Conservation (phyloP, 2,329 filamentous ascomycete species). For the Penicillium sp. region DNA sequence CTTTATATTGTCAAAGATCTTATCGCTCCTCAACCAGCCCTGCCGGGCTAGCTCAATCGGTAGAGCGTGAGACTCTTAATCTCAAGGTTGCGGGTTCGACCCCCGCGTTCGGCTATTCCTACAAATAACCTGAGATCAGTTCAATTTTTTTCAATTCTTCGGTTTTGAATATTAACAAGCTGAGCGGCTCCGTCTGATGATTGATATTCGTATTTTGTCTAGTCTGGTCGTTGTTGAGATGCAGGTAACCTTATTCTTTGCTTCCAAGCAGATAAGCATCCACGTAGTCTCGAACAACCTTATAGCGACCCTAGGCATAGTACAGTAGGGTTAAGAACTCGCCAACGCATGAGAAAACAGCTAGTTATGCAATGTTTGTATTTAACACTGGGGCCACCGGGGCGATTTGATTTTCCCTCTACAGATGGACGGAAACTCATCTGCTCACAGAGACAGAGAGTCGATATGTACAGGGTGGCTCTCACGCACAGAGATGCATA, state of each 20-base stretch:
- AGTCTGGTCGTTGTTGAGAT: neutral
- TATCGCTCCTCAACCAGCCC: slow-evolving; percentile 10
- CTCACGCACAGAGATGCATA: neutral
- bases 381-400: neutral
- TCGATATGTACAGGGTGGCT: slow-evolving; percentile 26
- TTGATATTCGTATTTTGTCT: neutral
- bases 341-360: neutral
- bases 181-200: too few species aligned
- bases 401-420: neutral
- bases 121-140: slow-evolving; percentile 7
- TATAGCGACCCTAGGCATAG: too few species aligned
- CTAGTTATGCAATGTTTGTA: neutral
- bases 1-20: neutral
- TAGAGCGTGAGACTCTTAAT: slow-evolving; percentile 55
- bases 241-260: neutral
- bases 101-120: slow-evolving; percentile 43
- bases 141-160: too few species aligned
- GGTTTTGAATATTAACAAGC: too few species aligned
- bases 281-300: neutral
- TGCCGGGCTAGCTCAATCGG: slow-evolving; percentile 55
- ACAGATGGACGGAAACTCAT: slow-evolving; percentile 6
- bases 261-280: neutral
- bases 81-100: slow-evolving; percentile 47
- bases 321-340: neutral
- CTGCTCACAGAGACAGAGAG: slow-evolving; percentile 20